A percentile compares a stretch with the other conserved stretches of the same genome.
These are phyloP conservation scores for Amauroascus verrucosus DNA, from an alignment of 2,329 filamentous ascomycete genomes.

Conservation along the genomic window DNA sequence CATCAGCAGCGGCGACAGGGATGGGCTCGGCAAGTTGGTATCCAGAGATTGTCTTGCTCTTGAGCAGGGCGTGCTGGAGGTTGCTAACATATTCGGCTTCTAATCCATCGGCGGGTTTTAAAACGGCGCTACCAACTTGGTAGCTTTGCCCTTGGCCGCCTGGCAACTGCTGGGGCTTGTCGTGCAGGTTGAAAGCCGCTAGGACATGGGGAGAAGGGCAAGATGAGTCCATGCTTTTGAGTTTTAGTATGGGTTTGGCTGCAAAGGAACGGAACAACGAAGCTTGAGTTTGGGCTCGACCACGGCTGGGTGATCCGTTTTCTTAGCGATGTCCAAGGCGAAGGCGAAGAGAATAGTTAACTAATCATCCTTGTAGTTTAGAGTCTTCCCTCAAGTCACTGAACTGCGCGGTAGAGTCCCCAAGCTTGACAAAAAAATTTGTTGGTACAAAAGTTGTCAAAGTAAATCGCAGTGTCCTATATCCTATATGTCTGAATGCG, in stretches of 20 bases:
- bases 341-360: no score
- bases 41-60: background rate
- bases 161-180: slow-evolving; percentile 3
- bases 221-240: background rate
- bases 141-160: slow-evolving; percentile 10
- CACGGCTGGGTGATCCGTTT: no score
- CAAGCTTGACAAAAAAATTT: no score
- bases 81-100: slow-evolving; percentile 8
- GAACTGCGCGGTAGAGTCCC: no score
- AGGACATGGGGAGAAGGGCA: background rate
- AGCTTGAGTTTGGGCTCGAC: no score
- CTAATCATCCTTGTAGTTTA: no score
- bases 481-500: no score
- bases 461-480: no score
- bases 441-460: no score
- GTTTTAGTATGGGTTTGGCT: background rate
- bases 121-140: slow-evolving; percentile 1
- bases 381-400: no score
- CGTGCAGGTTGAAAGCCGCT: slow-evolving; percentile 2
- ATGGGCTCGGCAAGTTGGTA: slow-evolving; percentile 12
- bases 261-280: no score
- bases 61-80: background rate
- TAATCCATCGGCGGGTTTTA: slow-evolving; percentile 6
- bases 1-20: background rate
- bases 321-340: no score